phyloP scores from a whole-genome alignment of 2,329 filamentous ascomycete species.

The Fusarium mexicanum region DNA sequence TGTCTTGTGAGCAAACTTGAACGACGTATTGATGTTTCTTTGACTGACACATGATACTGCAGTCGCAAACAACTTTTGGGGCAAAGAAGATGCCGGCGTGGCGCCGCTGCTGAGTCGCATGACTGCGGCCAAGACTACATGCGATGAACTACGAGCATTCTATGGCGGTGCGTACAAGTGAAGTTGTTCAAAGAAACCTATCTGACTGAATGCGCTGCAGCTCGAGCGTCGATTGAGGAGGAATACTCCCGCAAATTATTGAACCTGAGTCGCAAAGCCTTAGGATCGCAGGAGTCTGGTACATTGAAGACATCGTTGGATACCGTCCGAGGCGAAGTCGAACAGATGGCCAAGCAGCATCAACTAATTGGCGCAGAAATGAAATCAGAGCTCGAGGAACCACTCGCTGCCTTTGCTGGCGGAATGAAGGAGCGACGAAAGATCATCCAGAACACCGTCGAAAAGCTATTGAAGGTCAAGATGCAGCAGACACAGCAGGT shows the following conservation, averaged over 20 bases:
- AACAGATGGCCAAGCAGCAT: slow-evolving; percentile 94
- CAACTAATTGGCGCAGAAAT: slow-evolving; percentile 91
- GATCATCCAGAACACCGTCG: slow-evolving; percentile 92
- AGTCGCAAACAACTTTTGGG: slow-evolving; percentile 99
- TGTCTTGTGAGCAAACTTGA: slow-evolving; percentile 66
- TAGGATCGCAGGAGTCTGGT: slow-evolving; percentile 88
- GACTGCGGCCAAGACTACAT: slow-evolving; percentile 92
- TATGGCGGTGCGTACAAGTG: slow-evolving; percentile 72
- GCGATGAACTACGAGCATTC: slow-evolving; percentile 92
- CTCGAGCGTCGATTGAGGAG: slow-evolving; percentile 92
- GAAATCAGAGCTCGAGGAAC: slow-evolving; percentile 96
- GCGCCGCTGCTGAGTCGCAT: slow-evolving; percentile 91
- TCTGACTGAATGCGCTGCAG: slow-evolving; percentile 53
- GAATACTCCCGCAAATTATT: slow-evolving; percentile 93
- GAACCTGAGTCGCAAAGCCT: slow-evolving; percentile 83
- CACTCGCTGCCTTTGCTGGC: slow-evolving; percentile 87
- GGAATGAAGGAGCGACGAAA: slow-evolving; percentile 97
- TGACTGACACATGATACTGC: slow-evolving; percentile 26
- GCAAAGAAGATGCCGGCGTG: slow-evolving; percentile 97
- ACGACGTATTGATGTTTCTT: background rate
- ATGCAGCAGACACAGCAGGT: slow-evolving; percentile 89
- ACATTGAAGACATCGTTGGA: slow-evolving; percentile 87
- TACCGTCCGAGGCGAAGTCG: slow-evolving; percentile 86
- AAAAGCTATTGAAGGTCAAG: slow-evolving; percentile 93
- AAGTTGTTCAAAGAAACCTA: background rate